phyloP scores from a whole-genome alignment of 768 basidiomycete genomes.

The Phallus indusiatus region DNA sequence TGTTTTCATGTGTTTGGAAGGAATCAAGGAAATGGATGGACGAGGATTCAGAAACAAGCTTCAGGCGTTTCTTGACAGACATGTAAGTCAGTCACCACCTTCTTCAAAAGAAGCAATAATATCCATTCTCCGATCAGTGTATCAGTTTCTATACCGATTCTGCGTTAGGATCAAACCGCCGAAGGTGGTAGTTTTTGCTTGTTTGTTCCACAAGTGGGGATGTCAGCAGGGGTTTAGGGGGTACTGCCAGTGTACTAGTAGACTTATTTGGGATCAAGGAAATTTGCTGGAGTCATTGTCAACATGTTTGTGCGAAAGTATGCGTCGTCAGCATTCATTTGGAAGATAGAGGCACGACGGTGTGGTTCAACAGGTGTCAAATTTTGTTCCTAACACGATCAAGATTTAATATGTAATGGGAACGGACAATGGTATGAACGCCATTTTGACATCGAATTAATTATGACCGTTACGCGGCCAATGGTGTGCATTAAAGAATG shows the following conservation, averaged over 20 bases:
- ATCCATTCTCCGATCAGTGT: constrained; percentile 26
- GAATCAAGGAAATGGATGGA: constrained; percentile 20
- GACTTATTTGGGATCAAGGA: too few relatives aligned
- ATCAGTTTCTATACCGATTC: constrained; percentile 40
- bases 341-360: too few relatives aligned
- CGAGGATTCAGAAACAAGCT: constrained; percentile 31
- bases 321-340: too few relatives aligned
- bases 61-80: constrained; percentile 44
- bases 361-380: too few relatives aligned
- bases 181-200: neutral
- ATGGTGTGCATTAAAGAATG: too few relatives aligned
- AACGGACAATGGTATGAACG: neutral
- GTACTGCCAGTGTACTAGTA: too few relatives aligned
- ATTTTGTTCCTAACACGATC: neutral
- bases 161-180: constrained; percentile 18
- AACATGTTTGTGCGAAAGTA: too few relatives aligned
- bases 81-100: constrained; percentile 28
- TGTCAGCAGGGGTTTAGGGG: too few relatives aligned
- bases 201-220: neutral
- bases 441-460: neutral
- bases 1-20: constrained; percentile 37
- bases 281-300: too few relatives aligned
- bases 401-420: neutral
- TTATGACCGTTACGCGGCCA: neutral
- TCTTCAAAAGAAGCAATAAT: neutral